These are phyloP conservation scores for Amaranthus tricolor DNA, from an alignment of 179 eudicot species.

Conservation along the genomic window DNA sequence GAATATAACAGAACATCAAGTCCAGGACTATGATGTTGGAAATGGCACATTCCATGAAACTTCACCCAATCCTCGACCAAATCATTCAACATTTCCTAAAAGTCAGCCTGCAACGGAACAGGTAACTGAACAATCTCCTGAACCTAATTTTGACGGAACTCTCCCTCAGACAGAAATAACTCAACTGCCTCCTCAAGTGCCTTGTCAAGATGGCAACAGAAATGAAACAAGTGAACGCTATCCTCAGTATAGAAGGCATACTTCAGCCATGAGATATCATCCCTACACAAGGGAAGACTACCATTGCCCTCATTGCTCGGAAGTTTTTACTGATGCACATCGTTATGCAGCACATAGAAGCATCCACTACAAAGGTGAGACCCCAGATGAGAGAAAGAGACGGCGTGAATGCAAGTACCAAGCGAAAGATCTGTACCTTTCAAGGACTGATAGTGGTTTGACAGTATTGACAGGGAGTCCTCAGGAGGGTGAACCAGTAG, in stretches of 20 bases:
- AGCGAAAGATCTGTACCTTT: slow-evolving; percentile 22
- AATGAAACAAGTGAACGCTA: background rate
- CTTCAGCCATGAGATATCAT: background rate
- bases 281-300: slow-evolving; percentile 24
- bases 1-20: background rate
- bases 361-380: slow-evolving; percentile 26
- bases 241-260: background rate
- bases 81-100: background rate
- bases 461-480: slow-evolving; percentile 24
- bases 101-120: background rate
- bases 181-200: background rate
- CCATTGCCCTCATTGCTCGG: slow-evolving; percentile 21
- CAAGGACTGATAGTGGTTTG: slow-evolving; percentile 13
- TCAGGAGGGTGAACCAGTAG: background rate
- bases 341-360: slow-evolving; percentile 21
- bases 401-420: slow-evolving; percentile 25
- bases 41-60: background rate
- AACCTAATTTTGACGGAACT: background rate
- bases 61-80: background rate
- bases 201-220: background rate
- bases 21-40: background rate
- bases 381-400: slow-evolving; percentile 17
- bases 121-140: slow-evolving; percentile 10
- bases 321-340: background rate
- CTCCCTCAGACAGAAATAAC: background rate